Conservation (phyloP, 495 filamentous ascomycete genomes). For the Hapsidospora chrysogenum region DNA sequence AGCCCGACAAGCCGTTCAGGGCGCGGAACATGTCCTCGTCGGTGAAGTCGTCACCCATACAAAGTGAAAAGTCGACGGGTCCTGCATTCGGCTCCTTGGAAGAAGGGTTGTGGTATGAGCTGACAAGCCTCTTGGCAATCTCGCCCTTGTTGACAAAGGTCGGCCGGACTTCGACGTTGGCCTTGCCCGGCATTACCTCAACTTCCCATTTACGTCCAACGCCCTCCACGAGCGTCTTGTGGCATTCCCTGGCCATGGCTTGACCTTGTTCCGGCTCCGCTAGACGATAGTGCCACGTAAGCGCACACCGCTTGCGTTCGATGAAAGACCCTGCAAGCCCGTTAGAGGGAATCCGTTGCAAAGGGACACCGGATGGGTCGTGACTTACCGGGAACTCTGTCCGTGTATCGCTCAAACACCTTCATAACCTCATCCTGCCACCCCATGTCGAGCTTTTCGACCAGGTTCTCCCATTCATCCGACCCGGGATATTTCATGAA, state of each 20-base stretch:
- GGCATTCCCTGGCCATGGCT: constrained; percentile 59
- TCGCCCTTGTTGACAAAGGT: constrained; percentile 93
- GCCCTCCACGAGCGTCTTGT: constrained; percentile 54
- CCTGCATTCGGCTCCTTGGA: constrained; percentile 12
- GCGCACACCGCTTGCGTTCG: constrained; percentile 75
- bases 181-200: constrained; percentile 90
- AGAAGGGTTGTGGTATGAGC: constrained; percentile 34
- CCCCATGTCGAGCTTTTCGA: constrained; percentile 65
- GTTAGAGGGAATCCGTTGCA: too few relatives aligned
- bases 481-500: constrained; percentile 66
- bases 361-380: not conserved
- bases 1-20: constrained; percentile 37
- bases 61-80: constrained; percentile 67
- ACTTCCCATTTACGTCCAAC: constrained; percentile 68
- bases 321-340: constrained; percentile 58
- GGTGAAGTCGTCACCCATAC: constrained; percentile 86
- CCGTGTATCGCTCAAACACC: constrained; percentile 70
- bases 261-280: constrained; percentile 70
- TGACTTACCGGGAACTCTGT: constrained; percentile 53
- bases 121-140: constrained; percentile 65
- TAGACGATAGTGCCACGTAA: constrained; percentile 94
- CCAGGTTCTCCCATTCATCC: constrained; percentile 70
- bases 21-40: constrained; percentile 83
- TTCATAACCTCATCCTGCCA: constrained; percentile 74
- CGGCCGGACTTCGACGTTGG: constrained; percentile 91